A percentile compares a stretch with the other conserved stretches of the same genome.
These are phyloP conservation scores for Hanseniaspora pseudoguilliermondii DNA, from an alignment of 805 yeast genomes.

Conservation along the genomic window DNA sequence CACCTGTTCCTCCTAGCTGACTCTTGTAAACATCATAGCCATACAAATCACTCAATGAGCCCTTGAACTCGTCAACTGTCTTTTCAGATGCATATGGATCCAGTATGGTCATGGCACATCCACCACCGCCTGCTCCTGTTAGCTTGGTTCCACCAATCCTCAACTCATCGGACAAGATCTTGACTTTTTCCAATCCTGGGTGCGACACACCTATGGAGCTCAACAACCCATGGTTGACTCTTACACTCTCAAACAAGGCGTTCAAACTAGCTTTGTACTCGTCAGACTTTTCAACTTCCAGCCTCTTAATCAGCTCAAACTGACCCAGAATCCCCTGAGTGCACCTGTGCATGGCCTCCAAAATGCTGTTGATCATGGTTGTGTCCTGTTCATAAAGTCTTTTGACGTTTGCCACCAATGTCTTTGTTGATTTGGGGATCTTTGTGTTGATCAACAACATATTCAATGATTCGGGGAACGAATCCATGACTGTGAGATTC, in stretches of 20 bases:
- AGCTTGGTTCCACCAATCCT: conserved; percentile 76
- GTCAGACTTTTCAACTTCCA: conserved; percentile 27
- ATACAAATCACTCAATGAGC: conserved; percentile 26
- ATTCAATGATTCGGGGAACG: conserved; percentile 54
- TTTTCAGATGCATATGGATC: conserved; percentile 29
- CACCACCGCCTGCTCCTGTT: conserved; percentile 99
- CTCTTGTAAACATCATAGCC: conserved; percentile 72
- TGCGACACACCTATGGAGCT: conserved; percentile 85
- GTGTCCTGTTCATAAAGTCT: conserved; percentile 42
- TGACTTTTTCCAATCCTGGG: conserved; percentile 72
- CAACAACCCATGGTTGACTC: conserved; percentile 77
- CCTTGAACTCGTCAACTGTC: conserved; percentile 24
- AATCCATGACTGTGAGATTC: conserved; percentile 16
- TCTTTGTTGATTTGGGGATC: conserved; percentile 79
- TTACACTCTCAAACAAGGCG: conserved; percentile 46
- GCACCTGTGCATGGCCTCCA: conserved; percentile 65
- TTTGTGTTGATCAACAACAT: conserved; percentile 72
- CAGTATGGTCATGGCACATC: conserved; percentile 85
- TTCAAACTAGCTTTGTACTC: conserved; percentile 13
- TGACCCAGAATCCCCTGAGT: conserved; percentile 50
- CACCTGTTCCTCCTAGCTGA: conserved; percentile 82
- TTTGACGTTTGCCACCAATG: conserved; percentile 66
- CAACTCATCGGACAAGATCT: conserved; percentile 48
- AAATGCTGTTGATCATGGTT: conserved; percentile 39
- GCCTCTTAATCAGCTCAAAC: conserved; percentile 1